A percentile compares a stretch with the other conserved stretches of the same genome.
These are phyloP conservation scores for Filobasidium uniguttulatum DNA, from an alignment of 1,284 basidiomycete species.

Conservation along the genomic window DNA sequence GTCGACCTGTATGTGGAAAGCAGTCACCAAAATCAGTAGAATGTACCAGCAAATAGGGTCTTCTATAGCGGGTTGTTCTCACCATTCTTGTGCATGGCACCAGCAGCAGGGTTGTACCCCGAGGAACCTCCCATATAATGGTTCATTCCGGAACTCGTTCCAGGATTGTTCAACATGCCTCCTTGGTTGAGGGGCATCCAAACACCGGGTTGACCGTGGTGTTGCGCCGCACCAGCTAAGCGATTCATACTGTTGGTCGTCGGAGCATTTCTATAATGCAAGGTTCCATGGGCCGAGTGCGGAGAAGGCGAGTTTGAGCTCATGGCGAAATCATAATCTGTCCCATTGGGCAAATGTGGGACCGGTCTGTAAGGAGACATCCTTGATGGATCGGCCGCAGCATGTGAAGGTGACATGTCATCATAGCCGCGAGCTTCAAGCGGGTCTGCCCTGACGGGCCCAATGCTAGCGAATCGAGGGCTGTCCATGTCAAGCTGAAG, in stretches of 20 bases:
- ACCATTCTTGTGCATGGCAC: background rate
- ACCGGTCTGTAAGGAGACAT: background rate
- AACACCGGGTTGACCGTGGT: slow-evolving; percentile 10
- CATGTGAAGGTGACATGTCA: background rate
- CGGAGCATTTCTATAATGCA: background rate
- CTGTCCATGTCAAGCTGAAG: slow-evolving; percentile 10
- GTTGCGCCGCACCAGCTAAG: slow-evolving; percentile 4
- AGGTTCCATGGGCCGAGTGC: background rate
- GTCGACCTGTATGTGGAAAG: background rate
- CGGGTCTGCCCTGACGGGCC: slow-evolving; percentile 2
- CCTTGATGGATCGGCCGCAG: background rate
- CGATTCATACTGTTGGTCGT: background rate
- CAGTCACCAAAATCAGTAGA: background rate
- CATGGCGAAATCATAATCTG: slow-evolving; percentile 1
- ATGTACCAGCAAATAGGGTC: background rate
- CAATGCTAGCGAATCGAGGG: slow-evolving; percentile 11
- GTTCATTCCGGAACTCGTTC: slow-evolving; percentile 3
- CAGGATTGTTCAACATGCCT: background rate
- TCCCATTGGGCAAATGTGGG: background rate
- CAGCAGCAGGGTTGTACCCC: slow-evolving; percentile 5
- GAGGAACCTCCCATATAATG: slow-evolving; percentile 4
- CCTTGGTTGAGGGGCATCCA: slow-evolving; percentile 15
- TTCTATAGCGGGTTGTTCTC: background rate
- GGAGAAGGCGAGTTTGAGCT: background rate
- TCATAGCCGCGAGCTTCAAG: background rate